These are phyloP conservation scores for Amoeboaphelidium protococcarum DNA, from an alignment of 371 early-diverging fungal genomes.

Conservation along the genomic window DNA sequence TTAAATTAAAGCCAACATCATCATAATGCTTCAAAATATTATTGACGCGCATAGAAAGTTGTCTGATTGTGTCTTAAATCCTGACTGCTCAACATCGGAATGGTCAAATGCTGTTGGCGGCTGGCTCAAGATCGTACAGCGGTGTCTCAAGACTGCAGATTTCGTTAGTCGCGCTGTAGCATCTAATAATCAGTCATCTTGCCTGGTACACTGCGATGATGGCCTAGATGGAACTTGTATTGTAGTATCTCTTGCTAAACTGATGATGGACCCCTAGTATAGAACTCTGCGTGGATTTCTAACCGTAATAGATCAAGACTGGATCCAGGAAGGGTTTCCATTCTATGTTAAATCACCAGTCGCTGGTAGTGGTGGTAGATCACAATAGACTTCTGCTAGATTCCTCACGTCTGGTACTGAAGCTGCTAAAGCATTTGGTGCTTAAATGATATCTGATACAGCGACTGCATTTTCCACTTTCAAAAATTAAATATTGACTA, in stretches of 20 bases:
- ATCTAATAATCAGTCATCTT: no score
- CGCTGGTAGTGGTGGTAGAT: no score
- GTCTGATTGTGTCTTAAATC: background rate
- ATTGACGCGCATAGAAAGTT: background rate
- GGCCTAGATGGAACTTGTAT: constrained; percentile 96
- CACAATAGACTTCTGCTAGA: no score
- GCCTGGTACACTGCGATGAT: constrained; percentile 17
- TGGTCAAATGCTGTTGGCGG: background rate
- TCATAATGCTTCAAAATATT: no score
- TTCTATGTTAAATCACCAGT: constrained; percentile 45
- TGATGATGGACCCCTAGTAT: constrained; percentile 81
- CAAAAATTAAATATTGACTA: no score
- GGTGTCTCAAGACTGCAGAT: no score
- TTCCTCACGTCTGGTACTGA: no score
- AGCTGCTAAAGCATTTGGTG: no score
- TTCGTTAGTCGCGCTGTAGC: no score
- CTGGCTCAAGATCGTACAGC: background rate
- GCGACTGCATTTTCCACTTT: no score
- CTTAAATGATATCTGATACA: no score
- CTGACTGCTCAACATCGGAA: background rate
- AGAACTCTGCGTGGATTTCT: constrained; percentile 73
- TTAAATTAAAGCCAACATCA: no score
- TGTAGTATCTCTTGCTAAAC: constrained; percentile 50
- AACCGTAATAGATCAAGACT: constrained; percentile 78
- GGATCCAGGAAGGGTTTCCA: constrained; percentile 84